Evolutionary conservation across 2,329 filamentous ascomycete genomes (phyloP).

Genomic region (Colletotrichum shisoi): DNA sequence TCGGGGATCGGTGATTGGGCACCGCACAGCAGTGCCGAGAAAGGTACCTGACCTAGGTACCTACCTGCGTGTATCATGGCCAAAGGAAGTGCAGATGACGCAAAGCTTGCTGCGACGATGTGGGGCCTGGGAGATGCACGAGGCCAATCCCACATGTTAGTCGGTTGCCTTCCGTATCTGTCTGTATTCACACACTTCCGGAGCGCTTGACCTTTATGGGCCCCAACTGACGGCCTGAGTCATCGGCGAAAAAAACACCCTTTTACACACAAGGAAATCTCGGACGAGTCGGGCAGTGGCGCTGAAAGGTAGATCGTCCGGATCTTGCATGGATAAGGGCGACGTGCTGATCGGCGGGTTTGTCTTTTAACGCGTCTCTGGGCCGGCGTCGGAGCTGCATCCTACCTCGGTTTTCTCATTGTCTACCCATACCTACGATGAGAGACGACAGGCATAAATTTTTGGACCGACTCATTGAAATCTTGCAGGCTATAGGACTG

Average conservation of each 20-base stretch:
- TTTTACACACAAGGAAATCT: no score
- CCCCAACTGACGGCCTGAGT: no score
- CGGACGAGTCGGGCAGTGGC: not conserved
- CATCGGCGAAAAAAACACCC: no score
- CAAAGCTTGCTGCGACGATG: no score
- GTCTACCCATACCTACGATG: not conserved
- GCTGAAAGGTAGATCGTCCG: not conserved
- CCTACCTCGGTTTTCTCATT: not conserved
- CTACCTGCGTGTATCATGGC: not conserved
- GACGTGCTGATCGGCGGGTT: no score
- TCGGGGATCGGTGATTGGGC: slow-evolving; percentile 14
- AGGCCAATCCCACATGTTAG: not conserved
- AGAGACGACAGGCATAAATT: not conserved
- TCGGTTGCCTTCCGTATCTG: no score
- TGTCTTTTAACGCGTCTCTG: no score
- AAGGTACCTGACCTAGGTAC: not conserved
- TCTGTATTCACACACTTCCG: not conserved
- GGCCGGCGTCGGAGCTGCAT: slow-evolving; percentile 18
- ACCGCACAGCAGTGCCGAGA: not conserved
- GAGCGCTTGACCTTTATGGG: no score
- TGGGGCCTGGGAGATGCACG: no score
- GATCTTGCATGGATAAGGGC: not conserved
- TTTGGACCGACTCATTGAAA: not conserved
- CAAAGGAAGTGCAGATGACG: not conserved
- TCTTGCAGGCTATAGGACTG: not conserved